Percentiles rank a stretch among this genome's conserved stretches.
These are phyloP conservation scores for Aspergillus hancockii DNA, from an alignment of 495 filamentous ascomycete species.

Conservation along the genomic window DNA sequence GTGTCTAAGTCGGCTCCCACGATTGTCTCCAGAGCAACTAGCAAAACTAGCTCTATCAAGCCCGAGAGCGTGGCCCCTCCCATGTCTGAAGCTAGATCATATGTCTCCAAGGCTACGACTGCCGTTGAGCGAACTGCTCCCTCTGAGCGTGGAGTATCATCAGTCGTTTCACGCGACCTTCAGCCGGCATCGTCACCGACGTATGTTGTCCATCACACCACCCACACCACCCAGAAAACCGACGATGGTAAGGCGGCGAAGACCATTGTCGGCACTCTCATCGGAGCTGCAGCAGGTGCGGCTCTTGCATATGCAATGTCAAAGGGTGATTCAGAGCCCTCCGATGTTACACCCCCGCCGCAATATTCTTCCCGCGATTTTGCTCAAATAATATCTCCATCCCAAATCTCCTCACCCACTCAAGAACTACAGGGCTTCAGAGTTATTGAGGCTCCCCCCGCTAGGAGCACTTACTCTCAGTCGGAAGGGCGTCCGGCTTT, in stretches of 20 bases:
- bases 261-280: constrained; percentile 71
- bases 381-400: constrained; percentile 31
- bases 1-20: constrained; percentile 13
- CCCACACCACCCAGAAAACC: constrained; percentile 29
- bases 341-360: constrained; percentile 23
- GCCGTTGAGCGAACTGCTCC: constrained; percentile 30
- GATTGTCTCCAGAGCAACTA: constrained; percentile 32
- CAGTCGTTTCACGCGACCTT: constrained; percentile 31
- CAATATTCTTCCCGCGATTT: constrained; percentile 32
- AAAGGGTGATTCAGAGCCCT: constrained; percentile 46
- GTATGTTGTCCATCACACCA: constrained; percentile 31
- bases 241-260: constrained; percentile 47
- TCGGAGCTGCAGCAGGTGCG: constrained; percentile 75
- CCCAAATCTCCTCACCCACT: constrained; percentile 24
- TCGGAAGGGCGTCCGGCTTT: constrained; percentile 32
- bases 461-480: constrained; percentile 38
- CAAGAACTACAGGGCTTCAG: constrained; percentile 30
- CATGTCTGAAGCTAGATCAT: constrained; percentile 31
- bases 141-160: constrained; percentile 22
- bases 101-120: constrained; percentile 34
- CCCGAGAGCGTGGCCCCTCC: constrained; percentile 33
- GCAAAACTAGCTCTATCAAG: constrained; percentile 32
- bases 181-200: constrained; percentile 31
- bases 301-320: constrained; percentile 73
- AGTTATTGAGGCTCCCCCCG: constrained; percentile 47